phyloP scores from a whole-genome alignment of 1,284 basidiomycete species.

The Porodaedalea pini region DNA sequence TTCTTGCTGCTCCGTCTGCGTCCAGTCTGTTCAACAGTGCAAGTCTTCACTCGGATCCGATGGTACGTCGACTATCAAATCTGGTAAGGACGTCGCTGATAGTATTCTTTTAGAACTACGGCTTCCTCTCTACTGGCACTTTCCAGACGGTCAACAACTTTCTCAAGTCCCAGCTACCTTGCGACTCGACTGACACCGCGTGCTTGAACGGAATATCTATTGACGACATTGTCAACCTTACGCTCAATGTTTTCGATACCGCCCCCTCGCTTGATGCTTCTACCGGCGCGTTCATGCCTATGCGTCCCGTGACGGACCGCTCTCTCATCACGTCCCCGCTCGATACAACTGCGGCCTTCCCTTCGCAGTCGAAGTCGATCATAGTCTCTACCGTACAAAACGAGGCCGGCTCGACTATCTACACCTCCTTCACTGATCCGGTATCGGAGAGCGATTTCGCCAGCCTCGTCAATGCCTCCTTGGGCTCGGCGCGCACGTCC shows the following conservation, averaged over 20 bases:
- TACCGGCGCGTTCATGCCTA: conserved; percentile 51
- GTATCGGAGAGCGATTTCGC: conserved; percentile 42
- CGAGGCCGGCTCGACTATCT: conserved; percentile 65
- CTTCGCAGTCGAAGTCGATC: conserved; percentile 56
- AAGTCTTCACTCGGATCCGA: conserved; percentile 54
- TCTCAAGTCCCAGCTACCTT: conserved; percentile 51
- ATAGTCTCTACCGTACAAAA: conserved; percentile 65
- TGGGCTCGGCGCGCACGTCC: conserved; percentile 48
- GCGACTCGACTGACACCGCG: conserved; percentile 40
- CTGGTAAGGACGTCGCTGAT: background rate
- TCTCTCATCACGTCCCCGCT: conserved; percentile 54
- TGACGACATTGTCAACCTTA: conserved; percentile 47
- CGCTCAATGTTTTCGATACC: conserved; percentile 40
- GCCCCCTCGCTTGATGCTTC: conserved; percentile 46
- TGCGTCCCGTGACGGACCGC: conserved; percentile 59
- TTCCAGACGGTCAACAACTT: conserved; percentile 52
- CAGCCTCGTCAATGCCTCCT: conserved; percentile 39
- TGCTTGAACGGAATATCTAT: conserved; percentile 54
- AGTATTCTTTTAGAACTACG: conserved; percentile 53
- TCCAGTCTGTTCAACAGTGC: conserved; percentile 65
- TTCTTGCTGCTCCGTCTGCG: conserved; percentile 66
- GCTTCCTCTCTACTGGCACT: conserved; percentile 55
- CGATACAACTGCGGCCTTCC: conserved; percentile 54
- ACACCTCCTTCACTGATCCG: conserved; percentile 38
- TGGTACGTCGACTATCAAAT: background rate